Base-by-base conservation (phyloP, 208 protist genomes). In the Crithidia sp. region DNA sequence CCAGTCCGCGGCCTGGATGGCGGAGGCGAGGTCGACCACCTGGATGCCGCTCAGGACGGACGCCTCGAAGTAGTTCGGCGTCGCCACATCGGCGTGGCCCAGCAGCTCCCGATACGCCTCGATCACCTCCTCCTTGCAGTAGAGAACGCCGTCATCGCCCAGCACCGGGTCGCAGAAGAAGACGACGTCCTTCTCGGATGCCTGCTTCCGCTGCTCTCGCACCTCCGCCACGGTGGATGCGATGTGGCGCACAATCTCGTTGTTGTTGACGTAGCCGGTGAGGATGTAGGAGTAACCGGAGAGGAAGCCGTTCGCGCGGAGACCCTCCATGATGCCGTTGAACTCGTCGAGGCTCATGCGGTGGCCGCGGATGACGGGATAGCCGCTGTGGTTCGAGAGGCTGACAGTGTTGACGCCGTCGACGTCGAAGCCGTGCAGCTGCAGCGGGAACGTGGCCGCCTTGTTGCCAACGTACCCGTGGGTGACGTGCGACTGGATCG, bases 401-500 rank as follows among this genome's bases (percentile, higher is more conserved):
- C 97, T 97, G 2, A 98, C 95, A 7, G 95, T 97, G 83, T 98
- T 98, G 39, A 99, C 86, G 45, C 83, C 85, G 72, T 99, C 97
- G 39, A 98, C 94, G 41, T 99, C 98, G 63, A 98, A 91, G 36
- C 97, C 97, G 58, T 98, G 87, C 2, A 98, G 77, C 79, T 98
- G 96, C 14, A 99, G 82, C 7, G 96, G 95, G 74, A 98, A 97
- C 5, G 92, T 91, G 19, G 97, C 95, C 2, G 93, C 93, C 64
- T 97, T 97, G 85, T 99, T 99, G 57, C 98, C 98, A 10, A 99
- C 98, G 77, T 98, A 98, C 7, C 98, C 98, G 76, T 98, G 95
- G 8, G 95, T 96, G 7, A 98, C 96, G 81, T 98, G 97, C 2
- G 91, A 97, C 87, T 99, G 97, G 58, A 98, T 97, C 3, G 96